These are phyloP conservation scores for Cydonia oblonga DNA, from an alignment of 331 rosid species.

Conservation along the genomic window DNA sequence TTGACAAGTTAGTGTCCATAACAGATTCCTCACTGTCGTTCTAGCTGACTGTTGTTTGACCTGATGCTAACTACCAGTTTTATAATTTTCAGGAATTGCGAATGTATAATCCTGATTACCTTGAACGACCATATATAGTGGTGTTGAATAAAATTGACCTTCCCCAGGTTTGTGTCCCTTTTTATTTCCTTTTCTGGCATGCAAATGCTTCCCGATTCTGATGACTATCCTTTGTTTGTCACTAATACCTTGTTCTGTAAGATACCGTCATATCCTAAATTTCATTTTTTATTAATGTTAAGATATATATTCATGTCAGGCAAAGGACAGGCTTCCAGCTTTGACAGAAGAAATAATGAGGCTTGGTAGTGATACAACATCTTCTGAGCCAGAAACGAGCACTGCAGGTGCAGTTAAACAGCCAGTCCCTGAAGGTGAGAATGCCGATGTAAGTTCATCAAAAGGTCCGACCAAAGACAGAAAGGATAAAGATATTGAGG, in stretches of 20 bases:
- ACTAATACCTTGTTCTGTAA: background rate
- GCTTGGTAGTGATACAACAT: constrained; percentile 41
- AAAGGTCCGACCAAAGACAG: constrained; percentile 8
- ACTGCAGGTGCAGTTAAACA: constrained; percentile 24
- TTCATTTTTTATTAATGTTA: background rate
- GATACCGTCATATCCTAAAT: background rate
- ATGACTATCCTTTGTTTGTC: background rate
- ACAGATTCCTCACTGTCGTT: background rate
- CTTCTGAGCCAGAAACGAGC: constrained; percentile 25
- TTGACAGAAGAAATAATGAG: constrained; percentile 53
- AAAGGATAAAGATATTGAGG: constrained; percentile 63
- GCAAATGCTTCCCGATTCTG: background rate
- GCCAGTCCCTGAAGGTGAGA: constrained; percentile 22
- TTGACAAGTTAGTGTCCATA: background rate
- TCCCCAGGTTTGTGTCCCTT: constrained; percentile 50
- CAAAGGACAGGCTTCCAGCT: constrained; percentile 45
- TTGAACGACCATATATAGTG: constrained; percentile 81
- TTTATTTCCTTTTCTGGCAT: too few species aligned
- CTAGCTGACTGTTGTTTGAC: background rate
- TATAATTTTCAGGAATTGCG: constrained; percentile 71
- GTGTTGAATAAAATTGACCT: constrained; percentile 89
- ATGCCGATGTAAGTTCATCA: constrained; percentile 7
- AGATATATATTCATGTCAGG: constrained; percentile 30
- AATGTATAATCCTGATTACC: constrained; percentile 93
- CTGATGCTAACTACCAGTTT: constrained; percentile 4